Conservation (phyloP, 176 grass and related monocot genomes). For the Carex parvula region DNA sequence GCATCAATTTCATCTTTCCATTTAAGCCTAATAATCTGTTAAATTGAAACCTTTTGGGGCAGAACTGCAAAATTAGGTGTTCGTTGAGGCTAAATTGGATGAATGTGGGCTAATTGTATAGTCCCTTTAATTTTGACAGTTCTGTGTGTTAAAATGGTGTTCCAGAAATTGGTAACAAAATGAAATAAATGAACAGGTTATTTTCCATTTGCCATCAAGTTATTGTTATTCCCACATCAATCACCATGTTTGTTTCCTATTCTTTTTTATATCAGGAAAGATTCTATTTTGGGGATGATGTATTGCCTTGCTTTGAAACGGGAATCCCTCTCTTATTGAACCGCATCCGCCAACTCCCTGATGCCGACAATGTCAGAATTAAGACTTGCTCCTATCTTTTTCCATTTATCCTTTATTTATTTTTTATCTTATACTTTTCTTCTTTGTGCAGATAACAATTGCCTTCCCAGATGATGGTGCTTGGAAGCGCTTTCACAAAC, state of each 20-base stretch:
- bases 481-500: slow-evolving; percentile 98
- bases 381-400: not conserved
- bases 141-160: not conserved
- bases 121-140: not conserved
- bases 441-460: slow-evolving; percentile 65
- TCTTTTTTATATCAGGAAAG: slow-evolving; percentile 33
- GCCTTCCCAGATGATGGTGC: slow-evolving; percentile 99
- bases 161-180: not conserved
- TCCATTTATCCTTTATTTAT: not conserved
- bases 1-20: too few relatives aligned
- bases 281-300: slow-evolving; percentile 81
- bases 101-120: not conserved
- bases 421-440: not conserved
- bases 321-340: slow-evolving; percentile 76
- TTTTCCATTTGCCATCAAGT: not conserved
- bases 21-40: not conserved
- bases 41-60: not conserved
- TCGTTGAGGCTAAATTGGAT: not conserved
- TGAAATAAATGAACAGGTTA: not conserved
- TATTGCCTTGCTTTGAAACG: slow-evolving; percentile 89
- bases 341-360: slow-evolving; percentile 69
- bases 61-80: not conserved
- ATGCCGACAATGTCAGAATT: slow-evolving; percentile 57
- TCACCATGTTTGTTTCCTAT: not conserved
- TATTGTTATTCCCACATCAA: not conserved